Conservation (phyloP, 2,329 filamentous ascomycete genomes). For the Neopestalotiopsis sp. region DNA sequence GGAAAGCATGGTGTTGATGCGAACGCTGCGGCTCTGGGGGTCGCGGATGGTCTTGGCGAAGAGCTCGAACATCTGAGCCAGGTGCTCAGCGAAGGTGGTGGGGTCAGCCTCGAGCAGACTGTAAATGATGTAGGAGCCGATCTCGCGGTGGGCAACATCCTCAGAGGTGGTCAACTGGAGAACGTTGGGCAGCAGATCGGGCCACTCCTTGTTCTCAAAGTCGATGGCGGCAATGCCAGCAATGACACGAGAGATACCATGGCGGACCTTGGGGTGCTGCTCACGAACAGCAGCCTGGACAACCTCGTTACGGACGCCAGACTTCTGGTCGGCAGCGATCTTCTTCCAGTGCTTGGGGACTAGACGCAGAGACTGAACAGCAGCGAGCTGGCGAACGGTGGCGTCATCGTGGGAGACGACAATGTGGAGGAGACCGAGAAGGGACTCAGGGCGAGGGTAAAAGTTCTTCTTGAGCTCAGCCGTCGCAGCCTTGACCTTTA, state of each 20-base stretch:
- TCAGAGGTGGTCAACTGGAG: constrained; percentile 79
- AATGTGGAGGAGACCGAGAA: constrained; percentile 87
- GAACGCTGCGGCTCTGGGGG: constrained; percentile 87
- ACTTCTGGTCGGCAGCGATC: constrained; percentile 77
- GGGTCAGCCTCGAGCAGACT: constrained; percentile 89
- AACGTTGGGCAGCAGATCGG: constrained; percentile 78
- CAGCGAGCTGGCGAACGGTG: constrained; percentile 84
- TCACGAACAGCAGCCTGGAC: constrained; percentile 85
- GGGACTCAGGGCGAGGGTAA: constrained; percentile 84
- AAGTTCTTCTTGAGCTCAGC: constrained; percentile 90
- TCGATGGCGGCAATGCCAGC: constrained; percentile 86
- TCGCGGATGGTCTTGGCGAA: constrained; percentile 90
- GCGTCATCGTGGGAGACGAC: constrained; percentile 77
- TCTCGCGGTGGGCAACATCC: constrained; percentile 81
- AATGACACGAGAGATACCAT: constrained; percentile 87
- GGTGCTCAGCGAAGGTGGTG: constrained; percentile 82
- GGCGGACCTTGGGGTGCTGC: constrained; percentile 75
- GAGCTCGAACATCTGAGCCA: constrained; percentile 78
- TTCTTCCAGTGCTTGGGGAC: constrained; percentile 86
- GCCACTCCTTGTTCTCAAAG: constrained; percentile 85
- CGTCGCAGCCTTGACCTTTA: constrained; percentile 88
- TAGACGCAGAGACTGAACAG: constrained; percentile 85
- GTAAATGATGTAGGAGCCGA: constrained; percentile 91
- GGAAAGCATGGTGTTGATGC: constrained; percentile 92
- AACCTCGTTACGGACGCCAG: constrained; percentile 79